Evolutionary conservation across 257 asterid species (phyloP), one percentile per base, ranked within the genome.

Genomic region (Echium plantagineum): DNA sequence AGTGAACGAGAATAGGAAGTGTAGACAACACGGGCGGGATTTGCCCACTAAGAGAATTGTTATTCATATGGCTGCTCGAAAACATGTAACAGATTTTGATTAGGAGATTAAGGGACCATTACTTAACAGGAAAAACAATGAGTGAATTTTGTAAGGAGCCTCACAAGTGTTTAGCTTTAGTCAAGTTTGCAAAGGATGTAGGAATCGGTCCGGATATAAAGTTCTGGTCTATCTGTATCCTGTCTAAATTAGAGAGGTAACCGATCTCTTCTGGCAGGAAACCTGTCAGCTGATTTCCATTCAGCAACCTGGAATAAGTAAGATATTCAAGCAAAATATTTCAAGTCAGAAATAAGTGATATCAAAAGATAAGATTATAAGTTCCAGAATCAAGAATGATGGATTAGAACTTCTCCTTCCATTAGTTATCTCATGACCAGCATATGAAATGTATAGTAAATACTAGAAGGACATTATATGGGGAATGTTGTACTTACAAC

Each of bases 181-280:
- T 63, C 94, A 93, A 66, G 79, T 89, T n/a, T 26, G 94, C 89
- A 58, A 86, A 85, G 57, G 99, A 89, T 18, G 15, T 35, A 10
- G 99, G 99, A 73, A 93, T 49, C 10, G 84, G 75, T 71, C 99
- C 99, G 15, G 96, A 86, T 80, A 93, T 89, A 1, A 71, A 72
- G 71, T 93, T 93, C 77, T 93, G 78, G 68, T 93, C 99, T 56
- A 93, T 89, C 71, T 93, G 99, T 80, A 93, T 89, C 75, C 96
- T 83, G 86, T 86, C 67, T 80, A 93, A 71, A 74, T 83, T 89
- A 54, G 78, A 59, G 59, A 93, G 95, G 66, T 71, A 66, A 54
- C 99, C 99, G 63, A 93, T 82, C 81, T 93, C 99, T 9, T 86
- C 90, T 6, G 99, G 99, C 83, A 93, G 72, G 58, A 88, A 71